phyloP scores from a whole-genome alignment of 306 rosid genomes.

The Potentilla sterilis region DNA sequence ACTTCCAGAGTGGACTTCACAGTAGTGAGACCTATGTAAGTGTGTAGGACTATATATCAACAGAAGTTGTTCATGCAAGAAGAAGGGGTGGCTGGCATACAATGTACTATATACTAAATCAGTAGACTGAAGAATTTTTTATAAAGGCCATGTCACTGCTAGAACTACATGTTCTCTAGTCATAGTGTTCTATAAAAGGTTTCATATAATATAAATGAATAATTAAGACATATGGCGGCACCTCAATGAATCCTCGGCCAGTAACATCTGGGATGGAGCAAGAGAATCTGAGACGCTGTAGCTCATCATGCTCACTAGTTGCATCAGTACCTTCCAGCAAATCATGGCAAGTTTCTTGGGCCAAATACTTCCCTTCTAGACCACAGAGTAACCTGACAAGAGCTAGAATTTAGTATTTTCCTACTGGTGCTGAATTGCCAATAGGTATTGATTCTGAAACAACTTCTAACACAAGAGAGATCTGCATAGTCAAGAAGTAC shows the following conservation, averaged over 20 bases:
- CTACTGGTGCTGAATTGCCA: background rate
- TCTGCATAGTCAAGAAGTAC: background rate
- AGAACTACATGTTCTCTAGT: background rate
- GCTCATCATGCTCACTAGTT: constrained; percentile 44
- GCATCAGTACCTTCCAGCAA: constrained; percentile 47
- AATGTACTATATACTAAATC: background rate
- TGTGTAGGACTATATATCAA: background rate
- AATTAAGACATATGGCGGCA: constrained; percentile 11
- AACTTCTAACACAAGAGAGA: background rate
- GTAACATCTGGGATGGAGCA: constrained; percentile 57
- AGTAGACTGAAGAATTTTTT: background rate
- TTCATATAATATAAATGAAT: background rate
- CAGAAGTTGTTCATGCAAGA: background rate
- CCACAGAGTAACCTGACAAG: constrained; percentile 80
- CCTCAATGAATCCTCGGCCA: constrained; percentile 97
- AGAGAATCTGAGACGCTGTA: constrained; percentile 64
- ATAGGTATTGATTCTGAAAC: constrained; percentile 3
- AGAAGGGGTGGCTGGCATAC: background rate
- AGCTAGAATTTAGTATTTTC: constrained; percentile 4
- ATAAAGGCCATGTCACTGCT: background rate
- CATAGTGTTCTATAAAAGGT: background rate
- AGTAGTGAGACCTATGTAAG: background rate
- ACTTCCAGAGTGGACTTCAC: background rate
- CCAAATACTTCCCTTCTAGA: constrained; percentile 82
- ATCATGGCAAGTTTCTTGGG: constrained; percentile 53